These are phyloP conservation scores for Candida fluviatilis DNA, from an alignment of 805 yeast genomes.

Conservation along the genomic window DNA sequence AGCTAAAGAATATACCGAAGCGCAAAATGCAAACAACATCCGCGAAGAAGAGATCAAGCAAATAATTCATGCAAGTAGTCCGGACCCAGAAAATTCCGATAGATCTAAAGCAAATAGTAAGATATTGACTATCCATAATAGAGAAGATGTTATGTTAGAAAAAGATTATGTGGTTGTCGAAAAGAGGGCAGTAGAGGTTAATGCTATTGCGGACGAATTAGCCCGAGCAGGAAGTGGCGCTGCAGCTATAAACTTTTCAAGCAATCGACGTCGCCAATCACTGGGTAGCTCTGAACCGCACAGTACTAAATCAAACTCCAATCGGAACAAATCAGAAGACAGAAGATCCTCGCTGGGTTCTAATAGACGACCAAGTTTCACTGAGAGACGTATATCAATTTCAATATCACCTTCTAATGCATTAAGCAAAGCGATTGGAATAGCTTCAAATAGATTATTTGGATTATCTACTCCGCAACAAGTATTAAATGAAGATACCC, in stretches of 20 bases:
- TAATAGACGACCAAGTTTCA: constrained; percentile 57
- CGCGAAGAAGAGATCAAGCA: constrained; percentile 44
- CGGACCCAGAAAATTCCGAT: constrained; percentile 30
- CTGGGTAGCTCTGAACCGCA: constrained; percentile 20
- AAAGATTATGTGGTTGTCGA: constrained; percentile 93
- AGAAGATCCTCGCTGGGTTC: constrained; percentile 40
- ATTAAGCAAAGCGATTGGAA: constrained; percentile 76
- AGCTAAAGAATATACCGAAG: background rate
- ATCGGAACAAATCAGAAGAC: constrained; percentile 4
- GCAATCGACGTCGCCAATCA: constrained; percentile 21
- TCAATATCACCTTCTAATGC: constrained; percentile 84
- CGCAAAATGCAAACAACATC: background rate
- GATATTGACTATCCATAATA: constrained; percentile 10
- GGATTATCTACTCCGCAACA: constrained; percentile 35
- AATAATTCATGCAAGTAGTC: constrained; percentile 40
- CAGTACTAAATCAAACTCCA: constrained; percentile 8
- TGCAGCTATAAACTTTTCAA: constrained; percentile 33
- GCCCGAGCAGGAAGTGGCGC: constrained; percentile 57
- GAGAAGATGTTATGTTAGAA: constrained; percentile 55
- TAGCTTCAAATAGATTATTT: constrained; percentile 84
- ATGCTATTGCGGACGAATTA: constrained; percentile 91
- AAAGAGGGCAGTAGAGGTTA: constrained; percentile 91
- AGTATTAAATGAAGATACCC: constrained; percentile 4
- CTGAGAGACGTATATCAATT: constrained; percentile 61
- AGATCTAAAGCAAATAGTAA: constrained; percentile 6